Evolutionary conservation across 1,139 yeast species (phyloP).

Genomic region (Fermentozyma sake): DNA sequence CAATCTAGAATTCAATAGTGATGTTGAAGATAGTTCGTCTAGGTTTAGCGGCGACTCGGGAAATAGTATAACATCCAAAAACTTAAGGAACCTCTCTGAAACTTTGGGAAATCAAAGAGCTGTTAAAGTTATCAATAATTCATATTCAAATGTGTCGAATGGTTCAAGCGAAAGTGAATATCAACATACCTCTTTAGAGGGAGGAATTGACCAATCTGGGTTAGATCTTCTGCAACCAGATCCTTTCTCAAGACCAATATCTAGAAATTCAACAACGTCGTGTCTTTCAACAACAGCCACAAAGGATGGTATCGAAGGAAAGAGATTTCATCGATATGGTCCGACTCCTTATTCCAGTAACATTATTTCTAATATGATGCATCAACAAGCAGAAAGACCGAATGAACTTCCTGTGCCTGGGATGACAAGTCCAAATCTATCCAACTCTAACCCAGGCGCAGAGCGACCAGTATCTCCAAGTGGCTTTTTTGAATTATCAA

Average conservation of each 20-base stretch:
- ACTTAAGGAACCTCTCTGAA: conserved; percentile 11
- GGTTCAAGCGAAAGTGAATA: too few relatives aligned
- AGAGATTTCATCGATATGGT: conserved; percentile 42
- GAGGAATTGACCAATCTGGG: background rate
- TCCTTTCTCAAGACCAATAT: conserved; percentile 46
- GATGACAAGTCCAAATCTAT: too few relatives aligned
- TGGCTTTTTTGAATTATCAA: too few relatives aligned
- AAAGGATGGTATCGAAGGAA: conserved; percentile 69
- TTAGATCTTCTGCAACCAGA: background rate
- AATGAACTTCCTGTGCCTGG: background rate
- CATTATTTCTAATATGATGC: conserved; percentile 30
- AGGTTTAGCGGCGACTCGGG: conserved; percentile 14
- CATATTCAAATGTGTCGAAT: too few relatives aligned
- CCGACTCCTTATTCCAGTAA: conserved; percentile 35
- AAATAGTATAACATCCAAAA: conserved; percentile 20
- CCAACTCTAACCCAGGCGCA: too few relatives aligned
- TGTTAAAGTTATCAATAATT: too few relatives aligned
- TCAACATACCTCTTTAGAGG: too few relatives aligned
- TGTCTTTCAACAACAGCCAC: conserved; percentile 69
- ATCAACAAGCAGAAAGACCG: conserved; percentile 12
- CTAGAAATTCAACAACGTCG: conserved; percentile 60
- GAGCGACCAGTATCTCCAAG: too few relatives aligned
- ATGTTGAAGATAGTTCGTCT: conserved; percentile 10
- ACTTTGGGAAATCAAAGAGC: conserved; percentile 1
- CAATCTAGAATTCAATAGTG: conserved; percentile 1